phyloP scores from a whole-genome alignment of 108 stramenopile species.

The Cyclotella choctawhatcheeana region DNA sequence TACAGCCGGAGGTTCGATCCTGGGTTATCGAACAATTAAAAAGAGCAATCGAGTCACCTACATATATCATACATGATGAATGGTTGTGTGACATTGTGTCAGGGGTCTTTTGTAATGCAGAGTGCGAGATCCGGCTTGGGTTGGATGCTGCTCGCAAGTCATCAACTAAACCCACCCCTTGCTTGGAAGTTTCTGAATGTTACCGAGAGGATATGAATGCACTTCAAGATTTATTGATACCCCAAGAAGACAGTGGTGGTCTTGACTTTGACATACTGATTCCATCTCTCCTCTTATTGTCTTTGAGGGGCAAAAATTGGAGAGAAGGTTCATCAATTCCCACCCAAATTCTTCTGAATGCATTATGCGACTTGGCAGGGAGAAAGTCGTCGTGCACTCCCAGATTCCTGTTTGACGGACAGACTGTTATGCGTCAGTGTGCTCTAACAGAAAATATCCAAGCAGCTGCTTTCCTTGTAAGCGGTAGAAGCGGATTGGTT shows the following conservation, averaged over 20 bases:
- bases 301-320: slow-evolving; percentile 53
- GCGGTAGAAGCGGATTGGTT: slow-evolving; percentile 76
- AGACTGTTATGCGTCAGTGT: slow-evolving; percentile 71
- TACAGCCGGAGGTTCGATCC: slow-evolving; percentile 65
- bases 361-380: slow-evolving; percentile 75
- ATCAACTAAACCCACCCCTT: neutral
- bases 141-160: slow-evolving; percentile 14
- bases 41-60: slow-evolving; percentile 23
- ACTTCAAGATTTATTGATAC: slow-evolving; percentile 27
- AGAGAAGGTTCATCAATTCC: slow-evolving; percentile 47
- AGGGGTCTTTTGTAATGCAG: slow-evolving; percentile 70
- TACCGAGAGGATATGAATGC: slow-evolving; percentile 42
- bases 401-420: slow-evolving; percentile 59
- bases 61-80: slow-evolving; percentile 42
- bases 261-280: slow-evolving; percentile 83
- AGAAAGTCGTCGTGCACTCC: slow-evolving; percentile 52
- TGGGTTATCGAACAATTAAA: slow-evolving; percentile 66
- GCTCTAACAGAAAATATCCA: slow-evolving; percentile 61
- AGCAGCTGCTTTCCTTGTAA: slow-evolving; percentile 79
- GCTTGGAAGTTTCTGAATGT: slow-evolving; percentile 18
- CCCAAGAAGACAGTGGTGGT: slow-evolving; percentile 45
- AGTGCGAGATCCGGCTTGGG: slow-evolving; percentile 56
- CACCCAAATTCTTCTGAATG: slow-evolving; percentile 73
- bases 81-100: slow-evolving; percentile 63
- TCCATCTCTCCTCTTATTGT: slow-evolving; percentile 64